phyloP scores from a whole-genome alignment of 441 rosid species.

The Corymbia calophylla region DNA sequence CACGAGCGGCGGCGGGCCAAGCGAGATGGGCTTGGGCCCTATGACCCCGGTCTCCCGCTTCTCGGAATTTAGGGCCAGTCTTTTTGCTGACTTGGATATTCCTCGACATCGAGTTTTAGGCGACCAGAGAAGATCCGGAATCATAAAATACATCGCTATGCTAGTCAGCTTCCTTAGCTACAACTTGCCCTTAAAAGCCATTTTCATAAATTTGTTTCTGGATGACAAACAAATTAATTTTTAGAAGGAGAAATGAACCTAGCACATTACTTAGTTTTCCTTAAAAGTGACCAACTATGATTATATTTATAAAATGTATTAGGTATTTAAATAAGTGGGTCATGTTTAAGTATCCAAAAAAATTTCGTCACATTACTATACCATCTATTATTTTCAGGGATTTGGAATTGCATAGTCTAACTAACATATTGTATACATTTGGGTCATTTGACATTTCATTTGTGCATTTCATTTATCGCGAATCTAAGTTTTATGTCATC shows the following conservation, averaged over 20 bases:
- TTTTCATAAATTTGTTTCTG: background rate
- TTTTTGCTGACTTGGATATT: background rate
- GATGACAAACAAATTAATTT: too few species aligned
- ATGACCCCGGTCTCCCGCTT: constrained; percentile 52
- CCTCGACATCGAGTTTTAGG: background rate
- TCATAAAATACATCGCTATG: background rate
- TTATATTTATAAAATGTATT: background rate
- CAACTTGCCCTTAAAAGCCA: background rate
- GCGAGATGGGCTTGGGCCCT: background rate
- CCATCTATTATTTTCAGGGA: background rate
- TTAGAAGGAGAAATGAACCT: background rate
- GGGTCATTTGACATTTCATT: background rate
- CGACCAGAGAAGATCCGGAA: background rate
- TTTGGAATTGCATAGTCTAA: background rate
- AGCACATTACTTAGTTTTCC: background rate
- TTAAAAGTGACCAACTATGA: background rate
- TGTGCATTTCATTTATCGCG: too few species aligned
- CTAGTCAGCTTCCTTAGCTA: background rate
- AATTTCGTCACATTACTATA: background rate
- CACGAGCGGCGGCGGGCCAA: constrained; percentile 47
- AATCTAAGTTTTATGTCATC: background rate
- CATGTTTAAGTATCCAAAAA: background rate
- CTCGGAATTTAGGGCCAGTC: background rate
- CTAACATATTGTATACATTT: background rate
- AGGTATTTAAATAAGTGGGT: background rate